These are phyloP conservation scores for Eutrema yunnanense DNA, from an alignment of 345 rosid species.

Conservation along the genomic window DNA sequence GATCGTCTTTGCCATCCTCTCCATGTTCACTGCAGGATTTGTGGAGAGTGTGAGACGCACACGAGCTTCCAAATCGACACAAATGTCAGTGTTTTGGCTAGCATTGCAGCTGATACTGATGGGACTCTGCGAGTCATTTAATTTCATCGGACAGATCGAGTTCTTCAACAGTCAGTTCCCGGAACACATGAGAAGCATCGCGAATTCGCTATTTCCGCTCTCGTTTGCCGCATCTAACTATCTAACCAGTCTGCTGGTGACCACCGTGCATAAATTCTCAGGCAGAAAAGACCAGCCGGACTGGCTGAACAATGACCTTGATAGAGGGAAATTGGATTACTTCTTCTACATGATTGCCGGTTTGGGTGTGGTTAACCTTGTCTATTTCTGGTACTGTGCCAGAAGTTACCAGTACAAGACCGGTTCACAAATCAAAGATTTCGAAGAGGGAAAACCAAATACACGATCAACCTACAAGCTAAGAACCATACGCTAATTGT, in stretches of 20 bases:
- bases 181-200: constrained; percentile 59
- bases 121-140: constrained; percentile 55
- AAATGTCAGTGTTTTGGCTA: constrained; percentile 43
- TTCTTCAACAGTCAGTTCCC: constrained; percentile 62
- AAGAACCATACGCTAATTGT: not conserved
- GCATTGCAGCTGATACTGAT: constrained; percentile 43
- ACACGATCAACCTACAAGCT: not conserved
- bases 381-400: constrained; percentile 44
- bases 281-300: constrained; percentile 36
- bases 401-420: constrained; percentile 40
- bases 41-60: constrained; percentile 44
- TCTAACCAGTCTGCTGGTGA: constrained; percentile 33
- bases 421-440: constrained; percentile 2
- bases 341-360: constrained; percentile 50
- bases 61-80: constrained; percentile 10
- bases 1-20: constrained; percentile 35
- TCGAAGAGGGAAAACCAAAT: not conserved
- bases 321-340: constrained; percentile 52
- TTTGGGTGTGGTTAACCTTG: constrained; percentile 39
- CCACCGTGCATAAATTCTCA: constrained; percentile 34
- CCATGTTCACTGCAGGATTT: constrained; percentile 46
- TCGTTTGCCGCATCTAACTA: constrained; percentile 38
- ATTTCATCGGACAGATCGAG: constrained; percentile 49
- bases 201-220: constrained; percentile 39
- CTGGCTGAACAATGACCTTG: constrained; percentile 49